Evolutionary conservation across 1,139 yeast species (phyloP).

Genomic region (Hyphopichia fennica): DNA sequence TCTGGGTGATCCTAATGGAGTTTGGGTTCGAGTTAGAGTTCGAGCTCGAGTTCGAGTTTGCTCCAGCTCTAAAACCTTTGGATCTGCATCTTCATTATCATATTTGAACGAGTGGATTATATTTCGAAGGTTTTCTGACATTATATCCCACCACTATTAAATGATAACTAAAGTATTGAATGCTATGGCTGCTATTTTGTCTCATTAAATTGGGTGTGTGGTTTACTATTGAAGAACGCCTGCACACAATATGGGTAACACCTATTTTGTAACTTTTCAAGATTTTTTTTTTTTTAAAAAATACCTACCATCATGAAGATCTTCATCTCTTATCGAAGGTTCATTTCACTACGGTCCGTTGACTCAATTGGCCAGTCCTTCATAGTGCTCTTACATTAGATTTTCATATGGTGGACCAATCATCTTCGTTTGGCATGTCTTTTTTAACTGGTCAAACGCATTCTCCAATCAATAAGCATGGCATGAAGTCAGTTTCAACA

Average conservation of each 20-base stretch:
- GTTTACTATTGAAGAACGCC: not conserved
- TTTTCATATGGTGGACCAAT: slow-evolving; percentile 6
- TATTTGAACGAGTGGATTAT: slow-evolving; percentile 18
- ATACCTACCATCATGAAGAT: not conserved
- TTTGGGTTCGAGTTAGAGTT: not conserved
- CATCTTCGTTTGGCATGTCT: slow-evolving; percentile 9
- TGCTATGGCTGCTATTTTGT: not conserved
- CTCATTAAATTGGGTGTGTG: not conserved
- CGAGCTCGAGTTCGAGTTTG: too few species aligned
- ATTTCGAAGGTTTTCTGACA: not conserved
- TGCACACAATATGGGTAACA: not conserved
- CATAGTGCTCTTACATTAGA: too few species aligned
- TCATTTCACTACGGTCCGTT: not conserved
- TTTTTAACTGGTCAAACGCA: slow-evolving; percentile 3
- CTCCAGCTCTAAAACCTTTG: not conserved
- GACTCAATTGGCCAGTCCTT: not conserved
- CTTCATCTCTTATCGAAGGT: not conserved
- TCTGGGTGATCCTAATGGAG: not conserved
- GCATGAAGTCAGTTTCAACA: slow-evolving; percentile 14
- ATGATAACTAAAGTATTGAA: too few species aligned
- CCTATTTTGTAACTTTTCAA: not conserved
- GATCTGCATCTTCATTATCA: slow-evolving; percentile 5
- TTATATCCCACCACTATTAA: too few species aligned
- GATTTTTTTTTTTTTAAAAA: not conserved
- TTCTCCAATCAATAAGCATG: slow-evolving; percentile 12